Conservation (phyloP, 805 yeast genomes). For the Candida tammaniensis region DNA sequence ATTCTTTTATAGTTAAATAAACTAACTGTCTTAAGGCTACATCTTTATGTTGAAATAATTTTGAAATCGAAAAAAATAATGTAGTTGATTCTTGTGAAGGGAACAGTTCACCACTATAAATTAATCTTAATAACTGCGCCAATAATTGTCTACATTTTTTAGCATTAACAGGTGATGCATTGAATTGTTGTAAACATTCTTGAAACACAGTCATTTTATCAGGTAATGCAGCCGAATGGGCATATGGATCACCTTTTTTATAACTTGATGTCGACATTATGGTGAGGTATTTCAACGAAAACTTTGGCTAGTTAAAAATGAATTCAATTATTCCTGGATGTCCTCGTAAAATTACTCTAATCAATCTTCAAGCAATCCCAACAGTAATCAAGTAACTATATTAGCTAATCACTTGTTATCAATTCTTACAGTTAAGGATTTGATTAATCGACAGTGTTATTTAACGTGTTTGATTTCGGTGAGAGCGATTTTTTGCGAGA, state of each 20-base stretch:
- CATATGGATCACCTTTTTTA: slow-evolving; percentile 75
- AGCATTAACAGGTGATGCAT: slow-evolving; percentile 85
- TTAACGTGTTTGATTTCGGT: slow-evolving; percentile 7
- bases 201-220: slow-evolving; percentile 98
- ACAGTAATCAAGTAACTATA: too few species aligned
- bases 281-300: too few species aligned
- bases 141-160: slow-evolving; percentile 80
- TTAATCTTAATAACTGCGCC: slow-evolving; percentile 76
- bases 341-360: too few species aligned
- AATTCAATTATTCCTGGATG: too few species aligned
- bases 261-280: slow-evolving; percentile 79
- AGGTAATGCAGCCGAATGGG: slow-evolving; percentile 52
- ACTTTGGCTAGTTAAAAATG: too few species aligned
- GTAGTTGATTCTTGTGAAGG: slow-evolving; percentile 89
- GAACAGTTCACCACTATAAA: slow-evolving; percentile 84
- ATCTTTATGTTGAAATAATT: slow-evolving; percentile 90
- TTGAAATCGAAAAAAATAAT: slow-evolving; percentile 88
- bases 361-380: too few species aligned
- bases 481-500: too few species aligned
- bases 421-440: too few species aligned
- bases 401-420: too few species aligned
- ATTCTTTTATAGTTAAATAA: slow-evolving; percentile 89
- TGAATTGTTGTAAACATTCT: slow-evolving; percentile 90
- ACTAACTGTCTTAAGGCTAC: slow-evolving; percentile 88
- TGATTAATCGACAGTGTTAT: too few species aligned